Evolutionary conservation across 208 protist genomes (phyloP), one percentile per base, ranked within the genome.

Genomic region (Leptomonas pyrrhocoris): DNA sequence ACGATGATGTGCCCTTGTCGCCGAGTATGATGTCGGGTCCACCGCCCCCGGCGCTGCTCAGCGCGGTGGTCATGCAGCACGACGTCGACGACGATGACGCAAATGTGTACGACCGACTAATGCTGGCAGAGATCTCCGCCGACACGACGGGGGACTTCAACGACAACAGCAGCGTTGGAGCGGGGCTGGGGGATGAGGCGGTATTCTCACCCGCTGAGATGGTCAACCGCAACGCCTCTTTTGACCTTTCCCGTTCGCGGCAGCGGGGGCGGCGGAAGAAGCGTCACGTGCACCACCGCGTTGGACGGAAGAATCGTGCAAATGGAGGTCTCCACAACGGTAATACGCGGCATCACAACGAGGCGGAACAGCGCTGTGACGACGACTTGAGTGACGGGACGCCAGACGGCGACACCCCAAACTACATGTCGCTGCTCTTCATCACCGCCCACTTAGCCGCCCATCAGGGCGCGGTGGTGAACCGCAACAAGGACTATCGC

Each of bases 371-470:
- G 6, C 6, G 13, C 60, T 30, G 16, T 8, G 54, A 61, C 23
- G 60, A 57, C 31, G 50, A 21, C 0, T 18, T 7, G 0, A 55
- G 49, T 9, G 34, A 28, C 11, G 70, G 54, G 19, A 64, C 51
- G 28, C 61, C 53, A 6, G 46, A 57, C 15, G 34, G 13, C 3
- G 45, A 62, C 43, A 67, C 56, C 16, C 28, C 87, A 0, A 65
- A 80, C 16, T 74, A 79, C 66, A 83, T 96, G 42, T 86, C 82
- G 0, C 50, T 98, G 23, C 69, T 96, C 4, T 98, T 97, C 73
- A 77, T 98, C 57, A 93, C 84, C 7, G 83, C 83, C 9, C 97
- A 98, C 73, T 73, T 99, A 27, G 83, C 94, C 5, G 93, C 96
- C 8, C 94, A 98, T 68, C 90, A 97, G 55, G 59, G 87, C 2